phyloP scores from a whole-genome alignment of 768 basidiomycete species.

The Dictyophora rubrovolvata region DNA sequence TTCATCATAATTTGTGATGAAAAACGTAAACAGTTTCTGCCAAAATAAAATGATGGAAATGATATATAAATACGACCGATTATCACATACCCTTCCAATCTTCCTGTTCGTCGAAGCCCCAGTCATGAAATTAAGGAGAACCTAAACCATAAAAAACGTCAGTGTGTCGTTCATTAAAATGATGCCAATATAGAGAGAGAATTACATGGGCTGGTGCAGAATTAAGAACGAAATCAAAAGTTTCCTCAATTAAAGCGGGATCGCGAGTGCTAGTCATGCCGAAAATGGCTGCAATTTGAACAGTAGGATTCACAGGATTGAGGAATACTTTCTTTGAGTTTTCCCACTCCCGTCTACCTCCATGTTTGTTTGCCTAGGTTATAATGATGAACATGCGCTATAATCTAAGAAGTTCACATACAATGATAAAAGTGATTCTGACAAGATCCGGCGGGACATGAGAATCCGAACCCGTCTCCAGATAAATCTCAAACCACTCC shows the following conservation, averaged over 20 bases:
- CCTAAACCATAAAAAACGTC: constrained; percentile 49
- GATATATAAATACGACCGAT: constrained; percentile 20
- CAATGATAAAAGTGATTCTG: constrained; percentile 39
- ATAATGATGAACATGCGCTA: neutral
- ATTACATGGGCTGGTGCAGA: constrained; percentile 50
- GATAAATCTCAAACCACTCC: constrained; percentile 58
- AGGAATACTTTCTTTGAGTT: constrained; percentile 58
- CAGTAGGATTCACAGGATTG: constrained; percentile 63
- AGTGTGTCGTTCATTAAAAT: constrained; percentile 36
- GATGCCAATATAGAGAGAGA: constrained; percentile 48
- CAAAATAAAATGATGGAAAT: neutral
- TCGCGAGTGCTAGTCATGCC: constrained; percentile 58
- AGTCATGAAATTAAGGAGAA: constrained; percentile 52
- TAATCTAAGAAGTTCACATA: constrained; percentile 21
- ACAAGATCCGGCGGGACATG: constrained; percentile 75
- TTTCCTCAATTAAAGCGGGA: constrained; percentile 45
- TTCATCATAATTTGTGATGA: constrained; percentile 59
- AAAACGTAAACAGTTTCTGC: constrained; percentile 43
- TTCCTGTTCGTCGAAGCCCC: constrained; percentile 47
- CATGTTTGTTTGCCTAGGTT: constrained; percentile 57
- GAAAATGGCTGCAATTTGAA: constrained; percentile 62
- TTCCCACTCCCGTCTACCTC: constrained; percentile 66
- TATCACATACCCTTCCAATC: constrained; percentile 30
- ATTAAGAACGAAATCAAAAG: constrained; percentile 49
- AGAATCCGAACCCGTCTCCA: constrained; percentile 64